These are phyloP conservation scores for Babesia sp. DNA, from an alignment of 169 alveolate species.

Conservation along the genomic window DNA sequence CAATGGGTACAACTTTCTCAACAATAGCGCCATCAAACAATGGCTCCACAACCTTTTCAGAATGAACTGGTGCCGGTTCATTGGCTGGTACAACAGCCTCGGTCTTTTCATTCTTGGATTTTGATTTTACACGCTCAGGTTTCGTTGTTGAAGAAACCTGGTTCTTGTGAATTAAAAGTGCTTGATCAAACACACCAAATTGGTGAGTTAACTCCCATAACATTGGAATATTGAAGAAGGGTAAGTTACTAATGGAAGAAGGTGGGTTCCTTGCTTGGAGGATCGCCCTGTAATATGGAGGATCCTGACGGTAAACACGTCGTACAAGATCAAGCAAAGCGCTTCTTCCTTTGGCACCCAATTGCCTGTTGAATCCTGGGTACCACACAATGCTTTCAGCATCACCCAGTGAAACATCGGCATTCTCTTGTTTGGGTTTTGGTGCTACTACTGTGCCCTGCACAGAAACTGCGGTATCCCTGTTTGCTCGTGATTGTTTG, in stretches of 20 bases:
- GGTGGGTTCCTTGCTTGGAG: conserved; percentile 76
- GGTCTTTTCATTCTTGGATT: conserved; percentile 8
- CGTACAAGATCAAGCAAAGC: conserved; percentile 74
- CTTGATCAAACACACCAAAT: conserved; percentile 78
- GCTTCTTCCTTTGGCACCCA: conserved; percentile 79
- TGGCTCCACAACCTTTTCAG: not conserved
- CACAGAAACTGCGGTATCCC: not conserved
- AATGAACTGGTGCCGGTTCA: not conserved
- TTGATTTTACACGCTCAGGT: not conserved
- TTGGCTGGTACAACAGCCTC: not conserved
- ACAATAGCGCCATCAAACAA: not conserved
- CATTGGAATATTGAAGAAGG: conserved; percentile 78
- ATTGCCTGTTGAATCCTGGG: conserved; percentile 71
- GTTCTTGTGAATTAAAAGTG: conserved; percentile 66
- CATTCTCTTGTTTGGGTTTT: not conserved
- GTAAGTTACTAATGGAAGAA: conserved; percentile 74
- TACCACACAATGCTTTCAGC: conserved; percentile 60
- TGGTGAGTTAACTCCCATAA: conserved; percentile 79
- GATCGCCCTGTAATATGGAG: conserved; percentile 68
- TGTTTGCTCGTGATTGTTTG: not conserved
- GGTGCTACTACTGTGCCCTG: not conserved
- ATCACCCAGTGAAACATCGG: not conserved
- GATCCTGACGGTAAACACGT: conserved; percentile 74
- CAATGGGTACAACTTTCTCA: not conserved
- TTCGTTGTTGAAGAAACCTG: not conserved